Evolutionary conservation across 2,329 filamentous ascomycete species (phyloP), one percentile per base, ranked within the genome.

Genomic region (Lasiodiplodia hormozganensis): DNA sequence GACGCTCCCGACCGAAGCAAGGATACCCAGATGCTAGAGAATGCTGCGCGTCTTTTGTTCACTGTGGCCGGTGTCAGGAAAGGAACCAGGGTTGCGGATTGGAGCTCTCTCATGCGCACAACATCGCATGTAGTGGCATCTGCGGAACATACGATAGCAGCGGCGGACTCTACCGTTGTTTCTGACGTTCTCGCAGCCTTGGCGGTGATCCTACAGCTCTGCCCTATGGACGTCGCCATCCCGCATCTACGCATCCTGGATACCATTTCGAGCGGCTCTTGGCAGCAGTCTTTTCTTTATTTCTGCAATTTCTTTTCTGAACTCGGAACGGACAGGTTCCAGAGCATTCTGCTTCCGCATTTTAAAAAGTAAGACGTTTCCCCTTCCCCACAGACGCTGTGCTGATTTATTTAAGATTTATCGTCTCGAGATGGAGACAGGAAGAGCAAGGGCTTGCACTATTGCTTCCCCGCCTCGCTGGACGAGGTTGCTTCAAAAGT

Each of bases 241-340:
- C 88, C 92, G 0, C 86, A 88, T 47, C 86, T 94, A 68, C 86
- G 87, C 18, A 80, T 87, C 3, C 84, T 97, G 56, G 88, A 90
- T 40, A 82, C 83, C 3, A 81, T 97, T 58, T 89, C 87, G 3
- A 86, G 86, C 64, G 88, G 91, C 54, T 85, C 86, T 0, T 85
- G 94, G 74, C 87, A 90, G 74, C 81, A 81, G 64, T 90, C 90
- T 83, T 98, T 97, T 77, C 86, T 98, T 53, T 86, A 89, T 0
- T 97, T 98, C 78, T 97, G 93, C 79, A 90, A 90, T 16, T 90
- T 92, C 65, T 90, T 96, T 72, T 90, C 92, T 0, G 87, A 93
- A 66, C 83, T 96, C 43, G 90, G 94, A 56, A 77, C 86, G 1
- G 87, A 90, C 65, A 87, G 92, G 49, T 99, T 98, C 76, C 87